Evolutionary conservation across 139 green algal genomes (phyloP).

Genomic region (Diplosphaera chodatii): DNA sequence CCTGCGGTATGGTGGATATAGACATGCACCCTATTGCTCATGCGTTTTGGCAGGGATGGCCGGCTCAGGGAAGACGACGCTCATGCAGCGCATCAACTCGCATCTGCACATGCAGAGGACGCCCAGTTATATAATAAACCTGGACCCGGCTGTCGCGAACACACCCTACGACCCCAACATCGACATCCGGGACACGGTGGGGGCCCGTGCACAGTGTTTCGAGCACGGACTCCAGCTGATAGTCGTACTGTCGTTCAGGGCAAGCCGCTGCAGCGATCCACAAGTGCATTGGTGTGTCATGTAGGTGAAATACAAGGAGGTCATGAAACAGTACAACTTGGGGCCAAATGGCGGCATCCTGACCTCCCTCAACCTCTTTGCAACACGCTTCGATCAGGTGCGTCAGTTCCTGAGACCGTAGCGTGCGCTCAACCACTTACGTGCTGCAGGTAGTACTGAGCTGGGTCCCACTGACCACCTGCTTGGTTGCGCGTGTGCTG

Average conservation of each 20-base stretch:
- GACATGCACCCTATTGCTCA: background rate
- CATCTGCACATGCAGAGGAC: conserved; percentile 54
- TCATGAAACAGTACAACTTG: conserved; percentile 96
- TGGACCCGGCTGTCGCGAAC: conserved; percentile 87
- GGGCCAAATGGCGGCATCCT: conserved; percentile 97
- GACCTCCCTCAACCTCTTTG: conserved; percentile 96
- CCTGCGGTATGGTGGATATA: too few species aligned
- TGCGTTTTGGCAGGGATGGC: conserved; percentile 81
- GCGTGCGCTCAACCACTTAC: too few species aligned
- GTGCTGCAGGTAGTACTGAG: too few species aligned
- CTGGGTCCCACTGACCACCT: too few species aligned
- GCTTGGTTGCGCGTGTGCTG: too few species aligned
- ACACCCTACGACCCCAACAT: conserved; percentile 91
- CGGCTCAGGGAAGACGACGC: conserved; percentile 92
- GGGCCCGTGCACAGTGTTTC: background rate
- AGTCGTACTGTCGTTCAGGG: background rate
- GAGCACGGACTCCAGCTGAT: too few species aligned
- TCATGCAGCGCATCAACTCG: conserved; percentile 83
- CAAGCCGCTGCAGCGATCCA: too few species aligned
- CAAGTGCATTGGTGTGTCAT: background rate
- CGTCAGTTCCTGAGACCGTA: too few species aligned
- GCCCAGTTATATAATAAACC: conserved; percentile 89
- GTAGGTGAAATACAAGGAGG: conserved; percentile 95
- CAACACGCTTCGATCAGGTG: conserved; percentile 96
- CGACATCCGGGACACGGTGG: conserved; percentile 95